Conservation (phyloP, 2,329 filamentous ascomycete genomes). For the Botryotinia convoluta region DNA sequence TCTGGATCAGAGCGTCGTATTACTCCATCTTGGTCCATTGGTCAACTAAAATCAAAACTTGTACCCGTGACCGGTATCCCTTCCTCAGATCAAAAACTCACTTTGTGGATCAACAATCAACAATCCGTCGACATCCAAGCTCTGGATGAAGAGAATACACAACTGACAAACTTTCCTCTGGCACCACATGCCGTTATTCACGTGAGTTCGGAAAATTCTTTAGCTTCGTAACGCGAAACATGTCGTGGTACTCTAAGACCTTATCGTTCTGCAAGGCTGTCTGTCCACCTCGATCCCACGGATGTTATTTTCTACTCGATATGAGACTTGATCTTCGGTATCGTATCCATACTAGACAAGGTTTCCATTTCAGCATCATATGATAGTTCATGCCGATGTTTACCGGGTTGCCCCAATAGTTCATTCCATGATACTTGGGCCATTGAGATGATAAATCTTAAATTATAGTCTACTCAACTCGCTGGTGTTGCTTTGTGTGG, state of each 20-base stretch:
- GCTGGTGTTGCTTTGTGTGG: not conserved
- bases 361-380: not conserved
- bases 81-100: constrained; percentile 72
- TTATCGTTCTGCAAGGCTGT: constrained; percentile 20
- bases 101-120: constrained; percentile 61
- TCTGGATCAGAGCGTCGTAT: constrained; percentile 84
- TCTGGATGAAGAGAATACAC: constrained; percentile 67
- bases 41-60: constrained; percentile 79
- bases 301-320: not conserved
- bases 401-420: constrained; percentile 18
- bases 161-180: constrained; percentile 64
- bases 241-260: constrained; percentile 21
- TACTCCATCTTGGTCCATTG: constrained; percentile 87
- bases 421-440: constrained; percentile 15
- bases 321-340: constrained; percentile 18
- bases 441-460: constrained; percentile 9
- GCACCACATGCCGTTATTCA: constrained; percentile 74
- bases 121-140: constrained; percentile 65
- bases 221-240: constrained; percentile 21
- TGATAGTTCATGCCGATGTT: constrained; percentile 15
- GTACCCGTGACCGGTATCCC: constrained; percentile 93
- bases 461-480: not conserved
- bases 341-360: not conserved
- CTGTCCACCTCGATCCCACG: not conserved
- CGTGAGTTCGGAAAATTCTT: constrained; percentile 55